Base-by-base conservation (phyloP, 1,139 yeast species). In the Taiozyma onychis region DNA sequence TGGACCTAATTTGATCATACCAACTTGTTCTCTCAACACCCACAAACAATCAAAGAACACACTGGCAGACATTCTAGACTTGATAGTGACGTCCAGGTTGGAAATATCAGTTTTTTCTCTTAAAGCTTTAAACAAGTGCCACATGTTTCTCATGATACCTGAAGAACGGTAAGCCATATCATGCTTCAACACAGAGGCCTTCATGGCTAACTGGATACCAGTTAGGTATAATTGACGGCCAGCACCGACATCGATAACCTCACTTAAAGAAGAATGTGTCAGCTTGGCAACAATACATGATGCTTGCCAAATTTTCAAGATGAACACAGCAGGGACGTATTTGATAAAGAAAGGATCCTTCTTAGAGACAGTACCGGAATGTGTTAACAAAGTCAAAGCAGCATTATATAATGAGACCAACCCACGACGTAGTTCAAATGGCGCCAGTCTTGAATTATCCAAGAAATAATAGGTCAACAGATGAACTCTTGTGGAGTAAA, bases 101-200 rank as follows among this genome's bases (percentile, higher is more conserved):
- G 66, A 64, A 30, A 61, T 63, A 27, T 53, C 51, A 10, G 55
- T 53, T 53, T 57, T 61, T 41, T 51, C 62, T 54, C 59, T 51
- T 34, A 60, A 39, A 13, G 58, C 51, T 54, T 63, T 78, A 66
- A 87, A 87, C 54, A 90, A 75, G 56, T 86, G 89, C 99, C 99
- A 93, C 75, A 89, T 84, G 61, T 90, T 90, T 59, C 88, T 80
- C 93, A 93, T 88, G 52, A 93, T 89, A 21, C 96, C 97, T 49
- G 96, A 85, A 0, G 96, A 88, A 56, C 98, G 77, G 66, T 87
- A 88, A 1, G 97, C 90, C 76, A 93, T 84, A 64, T 93, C 99
- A 66, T 91, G 95, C 61, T 88, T 88, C 59, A 89, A 73, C 43
- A 91, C 85, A 0, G 97, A 88, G 0, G 97, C 96, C 54, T 81